Evolutionary conservation across 129 eudicot species (phyloP).

Genomic region (Sambucus nigra): DNA sequence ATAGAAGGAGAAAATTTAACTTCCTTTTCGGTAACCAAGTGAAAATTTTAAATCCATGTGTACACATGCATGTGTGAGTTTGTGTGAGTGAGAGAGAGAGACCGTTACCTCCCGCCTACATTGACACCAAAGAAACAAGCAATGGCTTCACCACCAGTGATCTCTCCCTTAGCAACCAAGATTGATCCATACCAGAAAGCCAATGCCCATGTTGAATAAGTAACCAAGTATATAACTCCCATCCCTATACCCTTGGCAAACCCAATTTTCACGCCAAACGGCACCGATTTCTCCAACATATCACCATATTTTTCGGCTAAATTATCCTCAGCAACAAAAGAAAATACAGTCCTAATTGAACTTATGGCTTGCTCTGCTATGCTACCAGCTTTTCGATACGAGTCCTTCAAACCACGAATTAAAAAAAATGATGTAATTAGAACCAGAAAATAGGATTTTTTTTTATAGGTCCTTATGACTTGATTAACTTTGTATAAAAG

Average conservation of each 20-base stretch:
- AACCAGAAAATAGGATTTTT: neutral
- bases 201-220: conserved; percentile 80
- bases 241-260: conserved; percentile 77
- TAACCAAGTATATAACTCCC: conserved; percentile 73
- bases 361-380: conserved; percentile 77
- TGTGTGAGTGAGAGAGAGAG: neutral
- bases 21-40: neutral
- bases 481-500: too few relatives aligned
- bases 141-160: conserved; percentile 66
- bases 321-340: conserved; percentile 69
- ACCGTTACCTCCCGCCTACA: conserved; percentile 68
- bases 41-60: too few relatives aligned
- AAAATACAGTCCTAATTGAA: conserved; percentile 68
- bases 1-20: neutral
- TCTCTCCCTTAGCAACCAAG: conserved; percentile 37
- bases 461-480: too few relatives aligned
- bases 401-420: conserved; percentile 22
- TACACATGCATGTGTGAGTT: neutral
- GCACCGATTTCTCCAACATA: conserved; percentile 39
- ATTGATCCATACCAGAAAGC: conserved; percentile 88
- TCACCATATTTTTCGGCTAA: conserved; percentile 46
- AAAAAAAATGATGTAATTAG: neutral
- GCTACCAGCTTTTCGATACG: conserved; percentile 71
- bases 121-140: conserved; percentile 88
- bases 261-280: conserved; percentile 62